phyloP scores from a whole-genome alignment of 2,329 filamentous ascomycete species.

The Fusarium newnesense region DNA sequence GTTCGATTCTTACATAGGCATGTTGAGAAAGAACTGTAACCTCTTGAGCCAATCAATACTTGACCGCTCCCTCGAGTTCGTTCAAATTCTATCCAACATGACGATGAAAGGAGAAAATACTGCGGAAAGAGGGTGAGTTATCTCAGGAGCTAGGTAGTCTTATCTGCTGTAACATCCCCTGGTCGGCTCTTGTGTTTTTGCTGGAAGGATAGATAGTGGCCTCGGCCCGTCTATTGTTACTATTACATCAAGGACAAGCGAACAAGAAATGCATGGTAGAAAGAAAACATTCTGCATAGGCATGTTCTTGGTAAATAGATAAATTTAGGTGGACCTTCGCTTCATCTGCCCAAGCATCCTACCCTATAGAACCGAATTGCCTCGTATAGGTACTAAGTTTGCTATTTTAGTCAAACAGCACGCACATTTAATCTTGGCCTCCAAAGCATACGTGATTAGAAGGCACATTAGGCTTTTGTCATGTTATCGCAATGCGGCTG shows the following conservation, averaged over 20 bases:
- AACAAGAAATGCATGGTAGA: not conserved
- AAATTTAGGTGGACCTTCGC: not conserved
- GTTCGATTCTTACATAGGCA: not conserved
- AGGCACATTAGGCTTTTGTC: not conserved
- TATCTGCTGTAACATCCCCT: not conserved
- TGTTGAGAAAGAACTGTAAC: not conserved
- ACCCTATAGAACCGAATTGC: not conserved
- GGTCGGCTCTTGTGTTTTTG: not conserved
- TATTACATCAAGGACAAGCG: not conserved
- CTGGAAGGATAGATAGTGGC: not conserved
- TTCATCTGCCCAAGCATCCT: not conserved
- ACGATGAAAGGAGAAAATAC: not conserved
- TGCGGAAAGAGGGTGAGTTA: not conserved
- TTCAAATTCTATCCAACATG: not conserved
- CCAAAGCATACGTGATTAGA: not conserved
- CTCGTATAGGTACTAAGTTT: no score
- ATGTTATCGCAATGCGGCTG: not conserved
- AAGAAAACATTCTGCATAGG: not conserved
- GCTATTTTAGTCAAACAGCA: not conserved
- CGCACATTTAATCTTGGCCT: not conserved
- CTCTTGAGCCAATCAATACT: not conserved
- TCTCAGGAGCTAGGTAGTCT: not conserved
- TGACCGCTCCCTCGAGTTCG: not conserved
- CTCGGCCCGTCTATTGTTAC: not conserved
- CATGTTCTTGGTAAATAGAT: not conserved